Percentiles rank a stretch among this genome's conserved stretches.
Evolutionary conservation across 108 stramenopile genomes (phyloP).

Genomic region (Asterionellopsis glacialis): DNA sequence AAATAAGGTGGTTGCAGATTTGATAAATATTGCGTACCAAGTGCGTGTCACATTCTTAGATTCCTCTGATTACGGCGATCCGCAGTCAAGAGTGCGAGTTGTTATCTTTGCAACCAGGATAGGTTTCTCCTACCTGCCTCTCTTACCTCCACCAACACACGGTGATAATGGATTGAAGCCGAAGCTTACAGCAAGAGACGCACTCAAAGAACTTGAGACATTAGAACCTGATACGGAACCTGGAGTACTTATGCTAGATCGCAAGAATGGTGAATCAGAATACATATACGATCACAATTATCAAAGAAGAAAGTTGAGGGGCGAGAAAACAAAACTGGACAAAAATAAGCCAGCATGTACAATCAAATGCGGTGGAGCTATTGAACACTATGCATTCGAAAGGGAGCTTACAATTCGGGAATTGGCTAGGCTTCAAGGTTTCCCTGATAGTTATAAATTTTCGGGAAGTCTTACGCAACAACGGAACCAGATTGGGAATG

Average conservation of each 20-base stretch:
- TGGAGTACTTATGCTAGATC: too few relatives aligned
- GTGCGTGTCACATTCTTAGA: constrained; percentile 29
- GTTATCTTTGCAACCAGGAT: constrained; percentile 34
- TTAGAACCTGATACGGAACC: constrained; percentile 14
- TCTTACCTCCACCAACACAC: constrained; percentile 36
- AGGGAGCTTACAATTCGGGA: constrained; percentile 32
- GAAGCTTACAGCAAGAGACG: constrained; percentile 28
- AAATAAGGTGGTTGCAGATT: too few relatives aligned
- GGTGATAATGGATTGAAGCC: constrained; percentile 26
- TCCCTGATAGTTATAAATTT: constrained; percentile 42
- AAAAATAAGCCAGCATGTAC: constrained; percentile 37
- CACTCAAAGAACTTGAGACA: constrained; percentile 30
- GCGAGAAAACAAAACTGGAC: constrained; percentile 11
- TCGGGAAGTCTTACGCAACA: constrained; percentile 26
- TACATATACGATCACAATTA: constrained; percentile 23
- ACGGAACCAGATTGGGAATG: constrained; percentile 49
- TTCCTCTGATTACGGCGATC: constrained; percentile 43
- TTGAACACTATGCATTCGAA: constrained; percentile 32
- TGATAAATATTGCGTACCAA: constrained; percentile 39
- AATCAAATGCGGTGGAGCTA: constrained; percentile 19
- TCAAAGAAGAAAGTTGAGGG: constrained; percentile 2
- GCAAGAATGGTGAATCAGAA: too few relatives aligned
- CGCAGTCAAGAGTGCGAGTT: constrained; percentile 39
- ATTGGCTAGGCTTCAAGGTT: constrained; percentile 42
- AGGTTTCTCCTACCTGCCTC: constrained; percentile 27